Percentiles rank a stretch among this genome's conserved stretches.
Conservation (phyloP, 1,284 basidiomycete species). For the Cryptococcus maquisensis region DNA sequence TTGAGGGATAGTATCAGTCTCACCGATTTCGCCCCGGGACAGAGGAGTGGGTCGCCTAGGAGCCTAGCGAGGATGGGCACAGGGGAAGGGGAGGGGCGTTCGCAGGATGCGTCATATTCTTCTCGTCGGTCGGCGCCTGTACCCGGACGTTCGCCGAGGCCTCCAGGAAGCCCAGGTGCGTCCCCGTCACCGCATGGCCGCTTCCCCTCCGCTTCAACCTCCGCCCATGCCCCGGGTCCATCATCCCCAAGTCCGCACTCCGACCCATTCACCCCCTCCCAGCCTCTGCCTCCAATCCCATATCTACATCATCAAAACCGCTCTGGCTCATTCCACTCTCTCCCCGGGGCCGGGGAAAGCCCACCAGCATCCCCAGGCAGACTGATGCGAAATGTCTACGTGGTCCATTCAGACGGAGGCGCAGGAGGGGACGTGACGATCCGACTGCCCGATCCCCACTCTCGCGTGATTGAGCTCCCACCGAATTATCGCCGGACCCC, state of each 20-base stretch:
- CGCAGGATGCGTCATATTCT: background rate
- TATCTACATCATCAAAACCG: constrained; percentile 2
- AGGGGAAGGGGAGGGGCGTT: background rate
- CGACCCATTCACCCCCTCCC: background rate
- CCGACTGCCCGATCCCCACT: constrained; percentile 17
- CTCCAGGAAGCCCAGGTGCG: background rate
- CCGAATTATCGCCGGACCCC: constrained; percentile 16
- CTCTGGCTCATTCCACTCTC: constrained; percentile 7
- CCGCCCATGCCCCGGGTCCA: background rate
- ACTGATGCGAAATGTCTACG: constrained; percentile 22
- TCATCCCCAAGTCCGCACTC: background rate
- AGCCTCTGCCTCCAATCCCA: background rate
- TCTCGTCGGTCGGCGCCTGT: background rate
- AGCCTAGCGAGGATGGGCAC: background rate
- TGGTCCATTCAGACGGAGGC: constrained; percentile 29
- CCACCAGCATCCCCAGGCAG: background rate
- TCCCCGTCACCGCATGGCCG: background rate
- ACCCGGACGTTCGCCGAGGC: background rate
- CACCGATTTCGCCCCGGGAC: constrained; percentile 1
- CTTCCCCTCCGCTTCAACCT: background rate
- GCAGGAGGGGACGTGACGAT: constrained; percentile 23
- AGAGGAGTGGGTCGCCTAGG: background rate
- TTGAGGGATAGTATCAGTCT: constrained; percentile 6
- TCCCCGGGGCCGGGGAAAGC: background rate
- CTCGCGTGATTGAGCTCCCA: constrained; percentile 27